A percentile compares a stretch with the other conserved stretches of the same genome.
phyloP scores from a whole-genome alignment of 768 basidiomycete species.

The Brasilioporus rufonigricans region DNA sequence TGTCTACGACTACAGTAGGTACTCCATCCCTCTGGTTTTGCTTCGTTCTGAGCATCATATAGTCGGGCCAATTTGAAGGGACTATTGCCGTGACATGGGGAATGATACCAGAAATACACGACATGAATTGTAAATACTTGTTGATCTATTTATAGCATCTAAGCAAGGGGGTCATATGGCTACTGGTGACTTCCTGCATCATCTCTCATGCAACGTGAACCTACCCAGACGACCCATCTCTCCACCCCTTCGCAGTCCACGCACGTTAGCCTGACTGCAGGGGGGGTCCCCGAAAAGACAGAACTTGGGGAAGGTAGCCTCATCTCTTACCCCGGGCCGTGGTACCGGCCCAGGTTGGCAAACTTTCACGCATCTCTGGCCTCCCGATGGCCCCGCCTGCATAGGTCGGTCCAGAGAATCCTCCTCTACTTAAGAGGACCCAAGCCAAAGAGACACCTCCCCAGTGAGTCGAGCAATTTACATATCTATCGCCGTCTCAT shows the following conservation, averaged over 20 bases:
- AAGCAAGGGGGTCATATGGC: not conserved
- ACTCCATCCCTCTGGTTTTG: not conserved
- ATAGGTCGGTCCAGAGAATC: constrained; percentile 4
- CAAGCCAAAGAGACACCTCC: constrained; percentile 50
- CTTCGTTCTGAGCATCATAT: constrained; percentile 11
- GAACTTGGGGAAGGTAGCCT: not conserved
- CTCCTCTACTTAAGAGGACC: constrained; percentile 55
- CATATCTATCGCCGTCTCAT: not conserved
- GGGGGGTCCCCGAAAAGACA: constrained; percentile 1
- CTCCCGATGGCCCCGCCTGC: constrained; percentile 20
- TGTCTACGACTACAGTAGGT: constrained; percentile 69
- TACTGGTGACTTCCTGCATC: not conserved
- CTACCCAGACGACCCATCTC: not conserved
- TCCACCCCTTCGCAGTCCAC: constrained; percentile 14
- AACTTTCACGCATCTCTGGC: constrained; percentile 7
- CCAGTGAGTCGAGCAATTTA: constrained; percentile 32
- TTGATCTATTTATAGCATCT: constrained; percentile 4
- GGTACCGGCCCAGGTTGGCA: not conserved
- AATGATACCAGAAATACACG: not conserved
- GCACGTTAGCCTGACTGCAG: constrained; percentile 6
- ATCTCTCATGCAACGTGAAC: constrained; percentile 14
- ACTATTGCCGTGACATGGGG: not conserved
- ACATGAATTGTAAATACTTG: not conserved
- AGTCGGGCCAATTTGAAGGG: constrained; percentile 17
- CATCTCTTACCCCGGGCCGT: not conserved